Evolutionary conservation across 441 rosid species (phyloP).

Genomic region (Populus tomentosa): DNA sequence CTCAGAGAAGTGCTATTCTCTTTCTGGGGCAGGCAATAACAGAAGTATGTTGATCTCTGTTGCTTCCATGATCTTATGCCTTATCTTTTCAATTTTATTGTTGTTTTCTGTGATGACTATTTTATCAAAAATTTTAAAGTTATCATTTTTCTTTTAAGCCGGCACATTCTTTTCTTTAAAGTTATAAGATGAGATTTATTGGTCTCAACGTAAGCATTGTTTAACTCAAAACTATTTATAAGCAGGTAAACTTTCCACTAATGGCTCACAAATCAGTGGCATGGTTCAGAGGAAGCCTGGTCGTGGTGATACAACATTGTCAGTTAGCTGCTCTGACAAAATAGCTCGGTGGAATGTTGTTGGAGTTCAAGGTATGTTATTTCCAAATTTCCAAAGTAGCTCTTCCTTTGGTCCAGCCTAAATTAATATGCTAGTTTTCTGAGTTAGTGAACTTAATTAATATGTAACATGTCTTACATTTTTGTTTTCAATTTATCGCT

Average conservation of each 20-base stretch:
- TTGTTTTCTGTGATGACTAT: background rate
- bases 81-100: background rate
- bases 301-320: constrained; percentile 82
- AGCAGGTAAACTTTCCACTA: constrained; percentile 26
- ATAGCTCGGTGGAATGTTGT: constrained; percentile 87
- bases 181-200: background rate
- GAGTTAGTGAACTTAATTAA: constrained; percentile 2
- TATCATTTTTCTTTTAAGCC: background rate
- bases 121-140: background rate
- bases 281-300: constrained; percentile 92
- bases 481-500: background rate
- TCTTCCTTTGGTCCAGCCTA: background rate
- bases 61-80: background rate
- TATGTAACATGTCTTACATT: background rate
- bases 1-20: background rate
- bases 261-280: constrained; percentile 31
- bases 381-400: background rate
- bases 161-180: background rate
- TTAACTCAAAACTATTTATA: background rate
- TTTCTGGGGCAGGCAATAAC: background rate
- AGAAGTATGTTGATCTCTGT: background rate
- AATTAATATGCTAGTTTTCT: background rate
- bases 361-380: constrained; percentile 79
- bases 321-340: constrained; percentile 94
- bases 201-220: background rate